A percentile compares a stretch with the other conserved stretches of the same genome.
phyloP scores from a whole-genome alignment of 805 yeast species.

The Yarrowia porcina region DNA sequence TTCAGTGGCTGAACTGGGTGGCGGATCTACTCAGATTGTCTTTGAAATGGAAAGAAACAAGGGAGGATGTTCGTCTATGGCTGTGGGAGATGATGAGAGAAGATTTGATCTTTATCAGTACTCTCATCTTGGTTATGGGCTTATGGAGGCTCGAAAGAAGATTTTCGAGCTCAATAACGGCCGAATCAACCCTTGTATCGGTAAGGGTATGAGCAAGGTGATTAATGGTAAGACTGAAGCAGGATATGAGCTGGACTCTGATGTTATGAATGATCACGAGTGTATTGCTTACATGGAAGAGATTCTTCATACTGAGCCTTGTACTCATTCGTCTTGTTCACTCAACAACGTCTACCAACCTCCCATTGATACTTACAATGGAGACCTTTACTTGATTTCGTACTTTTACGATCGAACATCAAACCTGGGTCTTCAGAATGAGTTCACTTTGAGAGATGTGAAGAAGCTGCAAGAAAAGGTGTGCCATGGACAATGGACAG shows the following conservation, averaged over 20 bases:
- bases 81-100: constrained; percentile 53
- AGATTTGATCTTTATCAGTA: constrained; percentile 91
- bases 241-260: neutral
- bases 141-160: constrained; percentile 89
- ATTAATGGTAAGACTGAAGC: neutral
- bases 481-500: constrained; percentile 61
- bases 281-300: constrained; percentile 7
- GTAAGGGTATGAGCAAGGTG: constrained; percentile 17
- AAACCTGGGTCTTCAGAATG: constrained; percentile 87
- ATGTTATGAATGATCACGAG: neutral
- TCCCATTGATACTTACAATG: constrained; percentile 52
- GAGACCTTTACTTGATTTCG: constrained; percentile 84
- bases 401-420: constrained; percentile 90
- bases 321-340: constrained; percentile 70
- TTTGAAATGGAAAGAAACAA: constrained; percentile 69
- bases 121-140: constrained; percentile 92
- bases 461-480: constrained; percentile 74
- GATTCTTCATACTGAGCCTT: constrained; percentile 2
- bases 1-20: constrained; percentile 95
- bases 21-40: constrained; percentile 98
- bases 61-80: constrained; percentile 38
- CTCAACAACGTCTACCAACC: constrained; percentile 98
- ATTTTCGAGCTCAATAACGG: constrained; percentile 45
- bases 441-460: constrained; percentile 79
- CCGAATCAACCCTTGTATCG: constrained; percentile 32